Evolutionary conservation across 2,329 filamentous ascomycete species (phyloP).

Genomic region (Colletotrichum lini): DNA sequence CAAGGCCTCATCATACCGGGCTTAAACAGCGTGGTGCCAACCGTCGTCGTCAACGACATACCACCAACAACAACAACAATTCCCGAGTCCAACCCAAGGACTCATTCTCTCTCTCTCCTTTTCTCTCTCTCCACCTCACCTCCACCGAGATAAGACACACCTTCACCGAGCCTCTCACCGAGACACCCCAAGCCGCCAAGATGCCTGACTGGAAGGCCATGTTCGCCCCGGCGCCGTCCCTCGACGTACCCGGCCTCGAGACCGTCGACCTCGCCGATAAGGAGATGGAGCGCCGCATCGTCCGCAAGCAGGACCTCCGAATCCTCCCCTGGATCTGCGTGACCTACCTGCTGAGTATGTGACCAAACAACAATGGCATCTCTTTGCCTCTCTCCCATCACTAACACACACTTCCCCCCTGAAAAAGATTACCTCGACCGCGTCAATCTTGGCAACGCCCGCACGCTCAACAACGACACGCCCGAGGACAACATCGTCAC

Average conservation of each 20-base stretch:
- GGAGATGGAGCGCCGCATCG: slow-evolving; percentile 52
- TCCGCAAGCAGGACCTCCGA: slow-evolving; percentile 51
- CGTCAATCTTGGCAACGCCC: slow-evolving; percentile 53
- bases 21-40: slow-evolving; percentile 1
- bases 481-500: slow-evolving; percentile 52
- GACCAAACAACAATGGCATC: no score
- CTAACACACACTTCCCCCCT: slow-evolving; percentile 6
- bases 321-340: slow-evolving; percentile 53
- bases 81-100: not conserved
- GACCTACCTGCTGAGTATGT: slow-evolving; percentile 50
- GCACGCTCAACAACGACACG: slow-evolving; percentile 52
- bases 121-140: no score
- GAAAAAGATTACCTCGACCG: slow-evolving; percentile 48
- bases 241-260: slow-evolving; percentile 52
- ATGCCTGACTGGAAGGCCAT: slow-evolving; percentile 43
- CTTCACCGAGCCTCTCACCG: not conserved
- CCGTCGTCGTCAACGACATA: not conserved
- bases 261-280: slow-evolving; percentile 53
- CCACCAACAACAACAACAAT: no score
- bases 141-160: not conserved
- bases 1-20: not conserved
- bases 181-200: not conserved
- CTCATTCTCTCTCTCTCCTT: no score
- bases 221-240: slow-evolving; percentile 46
- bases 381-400: not conserved